phyloP scores from a whole-genome alignment of 1,284 basidiomycete species.

The Erythrobasidium hasegawianum region DNA sequence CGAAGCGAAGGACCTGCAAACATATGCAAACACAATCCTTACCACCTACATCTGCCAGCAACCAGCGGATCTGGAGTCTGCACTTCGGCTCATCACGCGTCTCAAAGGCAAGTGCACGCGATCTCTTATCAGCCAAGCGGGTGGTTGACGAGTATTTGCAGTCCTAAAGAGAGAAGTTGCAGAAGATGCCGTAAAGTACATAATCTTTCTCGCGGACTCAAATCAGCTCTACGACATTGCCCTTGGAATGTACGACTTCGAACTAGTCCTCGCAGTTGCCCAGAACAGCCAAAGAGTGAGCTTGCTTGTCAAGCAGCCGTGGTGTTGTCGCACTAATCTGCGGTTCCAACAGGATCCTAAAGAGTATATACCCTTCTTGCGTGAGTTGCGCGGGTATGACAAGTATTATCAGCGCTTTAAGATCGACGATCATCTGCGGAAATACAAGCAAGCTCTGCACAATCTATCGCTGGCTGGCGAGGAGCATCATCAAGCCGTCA shows the following conservation, averaged over 20 bases:
- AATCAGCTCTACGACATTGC: slow-evolving; percentile 89
- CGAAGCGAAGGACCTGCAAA: slow-evolving; percentile 65
- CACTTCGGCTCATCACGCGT: slow-evolving; percentile 68
- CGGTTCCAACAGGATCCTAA: slow-evolving; percentile 72
- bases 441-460: slow-evolving; percentile 68
- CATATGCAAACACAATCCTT: slow-evolving; percentile 84
- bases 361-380: slow-evolving; percentile 94
- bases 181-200: slow-evolving; percentile 95
- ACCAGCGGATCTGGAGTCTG: slow-evolving; percentile 87
- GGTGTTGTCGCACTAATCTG: neutral
- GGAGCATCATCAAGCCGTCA: slow-evolving; percentile 70
- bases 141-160: slow-evolving; percentile 46
- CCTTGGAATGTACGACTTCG: slow-evolving; percentile 98
- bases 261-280: slow-evolving; percentile 88
- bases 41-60: slow-evolving; percentile 89
- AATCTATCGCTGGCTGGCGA: slow-evolving; percentile 70
- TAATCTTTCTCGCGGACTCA: slow-evolving; percentile 95
- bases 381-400: slow-evolving; percentile 76
- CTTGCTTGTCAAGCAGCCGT: neutral
- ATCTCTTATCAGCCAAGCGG: slow-evolving; percentile 21
- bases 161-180: slow-evolving; percentile 70
- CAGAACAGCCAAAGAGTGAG: slow-evolving; percentile 91
- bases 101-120: slow-evolving; percentile 60
- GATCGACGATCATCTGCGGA: slow-evolving; percentile 88
- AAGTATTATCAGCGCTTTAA: slow-evolving; percentile 79